Base-by-base conservation (phyloP, 2,329 filamentous ascomycete species). In the Claviceps fusiformis region DNA sequence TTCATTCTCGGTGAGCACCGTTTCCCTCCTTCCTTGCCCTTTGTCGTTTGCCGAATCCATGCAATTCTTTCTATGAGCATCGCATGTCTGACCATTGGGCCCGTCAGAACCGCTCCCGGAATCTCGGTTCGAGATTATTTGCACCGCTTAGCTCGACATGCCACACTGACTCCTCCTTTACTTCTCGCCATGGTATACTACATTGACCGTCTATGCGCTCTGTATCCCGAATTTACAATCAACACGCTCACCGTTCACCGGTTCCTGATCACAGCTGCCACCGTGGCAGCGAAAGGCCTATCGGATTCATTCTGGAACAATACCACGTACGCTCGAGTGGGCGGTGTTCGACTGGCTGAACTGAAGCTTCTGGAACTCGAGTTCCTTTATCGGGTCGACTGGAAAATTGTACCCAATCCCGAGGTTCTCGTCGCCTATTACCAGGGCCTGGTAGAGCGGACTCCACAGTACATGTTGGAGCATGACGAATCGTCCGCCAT, bases 121-220 rank as follows among this genome's bases (percentile, higher is more conserved):
- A 98, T 98, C 57, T 95, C 90, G 31, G 92, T 98, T 37, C 78
- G 86, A 58, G 93, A 98, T 68, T 98, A 98, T 67, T 79, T 98
- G 41, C 87, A 93, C 64, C 85, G 93, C 59, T 77, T 98, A 56
- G 93, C 95, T 29, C 89, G 90, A 57, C 93, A 98, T 68, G 93
- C 93, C 31, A 96, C 92, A 0, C 78, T 98, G 3, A 90, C 89
- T 7, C 91, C 93, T 13, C 92, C 93, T 0, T 86, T 98, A 52
- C 78, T 98, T n/a, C 81, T 98, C 41, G 93, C 91, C 62, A 97
- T 98, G 89, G 93, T 98, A 56, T 98, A 95, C 67, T 98, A 97
- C 65, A 97, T 98, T 64, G 93, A 98, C 71, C 85, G 90, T 37
- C 79, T 98, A 27, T 98, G 92, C 70, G 85, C 88, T 11, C 76